Evolutionary conservation across 108 stramenopile genomes (phyloP), one percentile per base, ranked within the genome.

Genomic region (Aureococcus anophagefferens): DNA sequence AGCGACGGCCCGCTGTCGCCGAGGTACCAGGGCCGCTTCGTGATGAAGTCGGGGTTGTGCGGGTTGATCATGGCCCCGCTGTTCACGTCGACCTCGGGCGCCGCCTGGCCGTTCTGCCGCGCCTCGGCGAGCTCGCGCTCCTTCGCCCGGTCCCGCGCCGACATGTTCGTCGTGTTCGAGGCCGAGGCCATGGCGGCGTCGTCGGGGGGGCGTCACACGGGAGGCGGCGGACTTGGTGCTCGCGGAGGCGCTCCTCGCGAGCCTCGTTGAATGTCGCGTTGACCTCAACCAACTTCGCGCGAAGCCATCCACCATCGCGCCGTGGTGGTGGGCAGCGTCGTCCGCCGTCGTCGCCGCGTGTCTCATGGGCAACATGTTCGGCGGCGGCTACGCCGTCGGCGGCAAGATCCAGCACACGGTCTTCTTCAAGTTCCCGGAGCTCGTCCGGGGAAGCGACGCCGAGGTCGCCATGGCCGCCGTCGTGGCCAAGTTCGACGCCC

Each of bases 1-100:
- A 96, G 79, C 0, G 93, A 89, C 0, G 94, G 93, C 25, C 94
- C 94, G 28, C 63, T 74, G 28, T 76, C 83, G 66, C 93, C 93
- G 65, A 99, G 83, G 77, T 98, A 99, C 97, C 97, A 98, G 44
- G 98, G 98, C 72, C 89, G 83, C 73, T 94, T 93, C 29, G 96
- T 94, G 73, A 99, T 96, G 83, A 97, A 99, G 76, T 97, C 96
- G 65, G 98, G 98, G 73, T 98, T 97, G 90, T 99, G 98, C 30
- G 98, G 98, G 76, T 99, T 99, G 80, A 99, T 94, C 89, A 98
- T 98, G 59, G 81, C 76, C 44, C 91, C 91, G 30, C 72, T 40
- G 11, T 73, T 65, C 25, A 91, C 81, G 80, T 97, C 96, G 0
- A 90, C 82, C 68, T 82, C 89, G 17, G 95, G 94, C 30, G 90